Conservation (phyloP, 768 basidiomycete species). For the Russula virescens region DNA sequence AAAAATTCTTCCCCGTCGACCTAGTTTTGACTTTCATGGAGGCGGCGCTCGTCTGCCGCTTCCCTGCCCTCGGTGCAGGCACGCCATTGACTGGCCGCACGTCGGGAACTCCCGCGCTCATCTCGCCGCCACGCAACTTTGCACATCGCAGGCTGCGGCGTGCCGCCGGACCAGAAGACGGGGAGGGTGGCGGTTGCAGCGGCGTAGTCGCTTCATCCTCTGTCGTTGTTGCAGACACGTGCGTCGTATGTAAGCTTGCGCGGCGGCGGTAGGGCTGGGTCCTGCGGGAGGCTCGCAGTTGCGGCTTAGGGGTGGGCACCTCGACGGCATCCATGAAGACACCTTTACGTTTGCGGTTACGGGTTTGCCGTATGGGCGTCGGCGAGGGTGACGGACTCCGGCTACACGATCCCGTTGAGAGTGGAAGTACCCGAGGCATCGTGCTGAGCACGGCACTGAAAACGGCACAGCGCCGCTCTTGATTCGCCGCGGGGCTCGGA, state of each 20-base stretch:
- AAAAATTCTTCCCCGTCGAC: background rate
- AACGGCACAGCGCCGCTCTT: background rate
- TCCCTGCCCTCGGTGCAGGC: background rate
- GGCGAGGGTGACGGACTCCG: slow-evolving; percentile 15
- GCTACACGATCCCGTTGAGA: background rate
- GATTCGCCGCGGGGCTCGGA: background rate
- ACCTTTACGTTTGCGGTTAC: slow-evolving; percentile 42
- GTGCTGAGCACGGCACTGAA: background rate
- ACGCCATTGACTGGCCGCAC: background rate
- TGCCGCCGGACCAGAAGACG: background rate
- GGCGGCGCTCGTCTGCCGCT: background rate
- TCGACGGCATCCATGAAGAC: slow-evolving; percentile 49
- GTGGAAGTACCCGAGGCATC: background rate
- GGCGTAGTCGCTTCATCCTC: background rate
- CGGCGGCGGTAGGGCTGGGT: slow-evolving; percentile 23
- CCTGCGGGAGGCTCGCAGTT: slow-evolving; percentile 30
- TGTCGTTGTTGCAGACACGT: background rate
- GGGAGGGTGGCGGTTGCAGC: background rate
- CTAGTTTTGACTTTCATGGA: background rate
- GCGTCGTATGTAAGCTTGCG: background rate
- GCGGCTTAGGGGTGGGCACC: slow-evolving; percentile 34
- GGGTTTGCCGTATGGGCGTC: slow-evolving; percentile 3
- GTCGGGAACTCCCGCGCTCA: background rate
- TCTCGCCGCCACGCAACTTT: slow-evolving; percentile 8
- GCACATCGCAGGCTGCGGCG: slow-evolving; percentile 21